Percentiles rank a stretch among this genome's conserved stretches.
phyloP scores from a whole-genome alignment of 441 rosid species.

The Pelargonium fulgidum region DNA sequence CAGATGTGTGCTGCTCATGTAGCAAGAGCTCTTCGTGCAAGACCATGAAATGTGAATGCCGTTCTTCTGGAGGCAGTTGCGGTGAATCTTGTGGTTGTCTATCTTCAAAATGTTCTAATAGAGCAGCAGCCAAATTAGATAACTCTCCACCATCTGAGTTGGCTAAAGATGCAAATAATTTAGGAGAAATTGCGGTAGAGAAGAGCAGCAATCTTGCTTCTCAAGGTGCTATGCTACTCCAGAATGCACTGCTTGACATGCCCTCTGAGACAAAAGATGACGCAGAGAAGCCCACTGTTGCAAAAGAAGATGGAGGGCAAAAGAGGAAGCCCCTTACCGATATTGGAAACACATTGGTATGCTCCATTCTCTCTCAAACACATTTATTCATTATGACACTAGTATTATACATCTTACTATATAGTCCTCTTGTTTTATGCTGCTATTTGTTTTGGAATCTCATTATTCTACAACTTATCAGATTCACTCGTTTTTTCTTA shows the following conservation, averaged over 20 bases:
- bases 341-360: conserved; percentile 78
- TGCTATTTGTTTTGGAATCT: background rate
- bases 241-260: conserved; percentile 57
- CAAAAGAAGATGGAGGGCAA: conserved; percentile 30
- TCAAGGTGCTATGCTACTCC: conserved; percentile 74
- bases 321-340: conserved; percentile 75
- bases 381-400: background rate
- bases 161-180: conserved; percentile 23
- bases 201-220: conserved; percentile 45
- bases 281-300: conserved; percentile 22
- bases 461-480: background rate
- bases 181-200: conserved; percentile 34
- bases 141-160: conserved; percentile 27
- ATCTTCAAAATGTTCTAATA: conserved; percentile 56
- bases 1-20: conserved; percentile 59
- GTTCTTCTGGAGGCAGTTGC: conserved; percentile 52
- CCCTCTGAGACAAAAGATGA: conserved; percentile 8
- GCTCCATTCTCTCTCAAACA: conserved; percentile 5
- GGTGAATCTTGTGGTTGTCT: conserved; percentile 66
- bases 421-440: background rate
- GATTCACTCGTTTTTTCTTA: background rate
- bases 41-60: conserved; percentile 75
- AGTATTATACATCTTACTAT: background rate
- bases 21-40: conserved; percentile 61
- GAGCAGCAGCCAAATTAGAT: conserved; percentile 29